Conservation (phyloP, 2,329 filamentous ascomycete genomes). For the Aspergillus calidoustus region DNA sequence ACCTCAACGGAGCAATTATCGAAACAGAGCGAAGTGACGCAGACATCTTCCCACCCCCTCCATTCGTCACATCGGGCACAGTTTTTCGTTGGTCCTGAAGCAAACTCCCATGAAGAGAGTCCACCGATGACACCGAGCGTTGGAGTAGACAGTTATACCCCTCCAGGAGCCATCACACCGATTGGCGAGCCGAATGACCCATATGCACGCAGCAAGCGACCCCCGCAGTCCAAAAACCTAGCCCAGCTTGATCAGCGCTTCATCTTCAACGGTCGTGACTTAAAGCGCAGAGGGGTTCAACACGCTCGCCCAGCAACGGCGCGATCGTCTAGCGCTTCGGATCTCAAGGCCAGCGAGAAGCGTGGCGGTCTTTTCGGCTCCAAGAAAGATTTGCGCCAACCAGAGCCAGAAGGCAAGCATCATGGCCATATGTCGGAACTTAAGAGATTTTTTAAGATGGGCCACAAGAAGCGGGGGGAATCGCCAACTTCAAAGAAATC, state of each 20-base stretch:
- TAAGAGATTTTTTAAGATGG: conserved; percentile 90
- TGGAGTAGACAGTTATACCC: conserved; percentile 48
- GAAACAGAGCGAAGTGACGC: conserved; percentile 50
- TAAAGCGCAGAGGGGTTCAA: conserved; percentile 63
- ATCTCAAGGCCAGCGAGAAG: conserved; percentile 53
- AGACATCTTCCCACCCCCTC: conserved; percentile 48
- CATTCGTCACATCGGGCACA: conserved; percentile 55
- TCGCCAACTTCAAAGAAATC: conserved; percentile 68
- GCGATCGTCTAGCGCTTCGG: conserved; percentile 51
- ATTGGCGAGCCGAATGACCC: conserved; percentile 81
- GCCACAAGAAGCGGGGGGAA: conserved; percentile 67
- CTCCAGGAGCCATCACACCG: conserved; percentile 77
- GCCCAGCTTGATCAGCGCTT: conserved; percentile 78
- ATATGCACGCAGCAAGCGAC: conserved; percentile 80
- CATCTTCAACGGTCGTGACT: conserved; percentile 78
- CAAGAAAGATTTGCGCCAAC: conserved; percentile 57
- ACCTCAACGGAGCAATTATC: conserved; percentile 47
- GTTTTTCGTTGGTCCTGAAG: conserved; percentile 64
- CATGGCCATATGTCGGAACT: conserved; percentile 87
- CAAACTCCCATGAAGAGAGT: conserved; percentile 61
- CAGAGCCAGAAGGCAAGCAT: conserved; percentile 56
- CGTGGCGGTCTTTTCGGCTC: conserved; percentile 59
- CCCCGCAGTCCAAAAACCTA: conserved; percentile 68
- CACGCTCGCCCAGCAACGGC: conserved; percentile 51
- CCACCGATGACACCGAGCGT: conserved; percentile 64